Base-by-base conservation (phyloP, 257 asterid genomes). In the Plectranthus barbatus region DNA sequence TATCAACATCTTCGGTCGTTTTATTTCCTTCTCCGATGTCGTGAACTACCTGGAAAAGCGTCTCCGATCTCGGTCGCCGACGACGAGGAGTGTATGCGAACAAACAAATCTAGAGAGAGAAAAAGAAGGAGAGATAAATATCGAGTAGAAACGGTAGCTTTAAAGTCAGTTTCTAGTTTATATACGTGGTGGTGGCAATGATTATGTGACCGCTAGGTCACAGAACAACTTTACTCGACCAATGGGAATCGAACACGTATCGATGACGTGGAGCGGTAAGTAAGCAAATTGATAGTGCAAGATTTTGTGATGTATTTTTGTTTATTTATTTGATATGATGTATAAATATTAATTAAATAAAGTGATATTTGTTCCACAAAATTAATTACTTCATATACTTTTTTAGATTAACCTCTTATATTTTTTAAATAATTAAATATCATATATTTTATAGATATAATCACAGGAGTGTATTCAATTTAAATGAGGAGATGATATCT, bases 1-100 rank as follows among this genome's bases (percentile, higher is more conserved):
- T 77, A 90, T 75, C 91, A 84, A 83, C 95, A 90, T 90, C 69
- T 54, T 64, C 62, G 20, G 20, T 33, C 46, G n/a, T 34, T 19
- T 11, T 13, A 44, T 73, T 41, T 8, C 52, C n/a, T 62, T 41
- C 14, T 3, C 20, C n/a, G 58, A 54, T 44, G 66, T 39, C 66
- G 56, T n/a, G 11, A 11, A 23, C 20, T 69, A 23, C 48, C 57
- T 14, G 54, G 45, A 21, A 40, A 50, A 72, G 77, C 63, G 77
- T 45, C 70, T 49, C 70, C 70, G 67, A 74, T 59, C 71, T 57
- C 77, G 76, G 73, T 72, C 53, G 63, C 72, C 74, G 68, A 67
- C 74, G 83, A 68, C 21, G 59, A 60, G 40, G 62, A 31, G 31
- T 42, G 9, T 31, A 4, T 6, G 48, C 19, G 53, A 18, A 24